Evolutionary conservation across 2,329 filamentous ascomycete genomes (phyloP).

Genomic region (Aspergillus pseudoviridinutans): DNA sequence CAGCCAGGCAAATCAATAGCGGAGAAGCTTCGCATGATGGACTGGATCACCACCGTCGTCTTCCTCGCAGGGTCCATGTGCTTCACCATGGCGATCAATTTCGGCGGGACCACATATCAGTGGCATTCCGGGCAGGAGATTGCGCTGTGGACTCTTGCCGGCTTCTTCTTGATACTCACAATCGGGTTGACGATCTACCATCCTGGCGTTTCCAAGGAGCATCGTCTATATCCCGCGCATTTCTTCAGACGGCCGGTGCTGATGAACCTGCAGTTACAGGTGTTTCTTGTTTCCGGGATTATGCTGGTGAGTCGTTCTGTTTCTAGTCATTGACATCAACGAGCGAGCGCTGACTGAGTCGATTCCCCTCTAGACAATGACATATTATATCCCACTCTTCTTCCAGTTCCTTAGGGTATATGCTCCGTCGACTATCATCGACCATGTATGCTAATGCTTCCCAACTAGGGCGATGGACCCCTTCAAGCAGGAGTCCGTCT

Average conservation of each 20-base stretch:
- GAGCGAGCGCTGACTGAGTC: not conserved
- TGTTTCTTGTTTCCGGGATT: constrained; percentile 1
- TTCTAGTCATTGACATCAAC: not conserved
- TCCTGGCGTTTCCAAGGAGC: not conserved
- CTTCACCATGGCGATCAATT: not conserved
- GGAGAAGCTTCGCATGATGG: not conserved
- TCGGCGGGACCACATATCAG: not conserved
- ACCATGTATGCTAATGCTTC: not conserved
- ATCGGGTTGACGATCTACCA: not conserved
- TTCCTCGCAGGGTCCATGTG: not conserved
- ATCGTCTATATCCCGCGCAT: not conserved
- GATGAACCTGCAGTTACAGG: not conserved
- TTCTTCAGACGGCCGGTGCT: not conserved
- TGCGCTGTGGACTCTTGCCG: constrained; percentile 1
- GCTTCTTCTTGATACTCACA: not conserved
- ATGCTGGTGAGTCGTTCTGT: not conserved
- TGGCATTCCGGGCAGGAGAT: not conserved
- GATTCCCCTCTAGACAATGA: not conserved
- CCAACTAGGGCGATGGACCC: constrained; percentile 7
- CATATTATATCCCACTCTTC: constrained; percentile 11
- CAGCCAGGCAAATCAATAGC: not conserved
- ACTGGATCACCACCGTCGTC: not conserved
- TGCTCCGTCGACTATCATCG: not conserved
- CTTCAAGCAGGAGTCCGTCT: constrained; percentile 14
- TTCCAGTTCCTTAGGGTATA: constrained; percentile 14